phyloP scores from a whole-genome alignment of 2,329 filamentous ascomycete genomes.

The Kalmusia sp. region DNA sequence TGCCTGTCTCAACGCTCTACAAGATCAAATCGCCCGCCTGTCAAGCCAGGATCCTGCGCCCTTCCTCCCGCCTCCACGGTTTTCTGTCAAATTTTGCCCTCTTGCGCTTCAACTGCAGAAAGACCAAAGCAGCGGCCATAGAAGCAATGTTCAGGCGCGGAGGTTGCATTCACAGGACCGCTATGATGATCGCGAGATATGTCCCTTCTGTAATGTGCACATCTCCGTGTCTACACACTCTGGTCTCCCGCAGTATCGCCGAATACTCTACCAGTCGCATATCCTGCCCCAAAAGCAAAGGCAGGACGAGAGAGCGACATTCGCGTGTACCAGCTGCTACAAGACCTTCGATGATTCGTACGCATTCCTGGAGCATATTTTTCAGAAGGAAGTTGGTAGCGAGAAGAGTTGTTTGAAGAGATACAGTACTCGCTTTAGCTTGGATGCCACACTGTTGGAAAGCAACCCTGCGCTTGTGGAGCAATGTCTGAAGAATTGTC shows the following conservation, averaged over 20 bases:
- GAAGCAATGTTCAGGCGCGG: constrained; percentile 29
- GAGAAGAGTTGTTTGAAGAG: constrained; percentile 37
- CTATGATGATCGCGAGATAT: constrained; percentile 43
- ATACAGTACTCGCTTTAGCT: constrained; percentile 23
- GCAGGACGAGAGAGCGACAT: constrained; percentile 29
- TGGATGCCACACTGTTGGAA: constrained; percentile 26
- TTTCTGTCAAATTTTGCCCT: constrained; percentile 42
- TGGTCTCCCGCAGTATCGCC: constrained; percentile 37
- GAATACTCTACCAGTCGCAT: constrained; percentile 41
- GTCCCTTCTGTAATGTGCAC: constrained; percentile 38
- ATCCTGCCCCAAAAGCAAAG: constrained; percentile 7
- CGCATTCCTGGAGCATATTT: constrained; percentile 43
- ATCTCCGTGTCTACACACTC: constrained; percentile 41
- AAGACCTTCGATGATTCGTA: constrained; percentile 45
- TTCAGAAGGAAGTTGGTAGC: constrained; percentile 42
- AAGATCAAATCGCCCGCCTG: constrained; percentile 37
- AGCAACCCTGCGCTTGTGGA: constrained; percentile 35
- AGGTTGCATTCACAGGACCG: constrained; percentile 36
- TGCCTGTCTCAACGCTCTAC: constrained; percentile 36
- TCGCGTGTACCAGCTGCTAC: constrained; percentile 45
- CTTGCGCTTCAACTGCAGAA: constrained; percentile 38
- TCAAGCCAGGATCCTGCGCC: constrained; percentile 23
- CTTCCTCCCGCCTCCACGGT: constrained; percentile 41
- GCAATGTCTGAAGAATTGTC: constrained; percentile 41
- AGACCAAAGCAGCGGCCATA: constrained; percentile 25